Conservation (phyloP, 352 stramenopile genomes). For the Globisporangium nagaii region DNA sequence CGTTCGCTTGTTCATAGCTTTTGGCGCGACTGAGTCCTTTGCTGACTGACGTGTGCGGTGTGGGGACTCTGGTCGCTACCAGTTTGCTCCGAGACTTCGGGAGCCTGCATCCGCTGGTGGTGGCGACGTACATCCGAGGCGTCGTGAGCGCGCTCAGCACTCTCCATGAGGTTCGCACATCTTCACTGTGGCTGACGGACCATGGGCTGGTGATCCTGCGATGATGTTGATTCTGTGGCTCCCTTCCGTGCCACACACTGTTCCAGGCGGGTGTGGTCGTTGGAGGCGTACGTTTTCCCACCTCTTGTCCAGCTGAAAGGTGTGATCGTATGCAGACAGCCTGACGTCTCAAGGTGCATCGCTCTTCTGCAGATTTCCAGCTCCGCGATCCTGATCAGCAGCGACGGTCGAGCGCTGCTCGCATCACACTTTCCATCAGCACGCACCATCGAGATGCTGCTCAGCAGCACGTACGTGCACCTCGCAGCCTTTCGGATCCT, state of each 20-base stretch:
- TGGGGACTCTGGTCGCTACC: neutral
- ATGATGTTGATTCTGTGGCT: too few relatives aligned
- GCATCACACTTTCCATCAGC: neutral
- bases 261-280: constrained; percentile 9
- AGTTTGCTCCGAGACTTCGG: constrained; percentile 23
- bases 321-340: too few relatives aligned
- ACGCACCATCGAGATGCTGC: neutral
- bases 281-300: constrained; percentile 16
- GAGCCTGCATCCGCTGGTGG: constrained; percentile 25
- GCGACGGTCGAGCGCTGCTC: constrained; percentile 2
- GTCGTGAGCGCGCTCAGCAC: constrained; percentile 19
- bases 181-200: neutral
- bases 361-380: constrained; percentile 8
- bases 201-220: neutral
- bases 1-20: too few relatives aligned
- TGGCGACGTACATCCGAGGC: constrained; percentile 27
- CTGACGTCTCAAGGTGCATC: too few relatives aligned
- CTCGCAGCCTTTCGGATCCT: too few relatives aligned
- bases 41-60: neutral
- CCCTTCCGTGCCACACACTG: too few relatives aligned
- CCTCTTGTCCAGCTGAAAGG: neutral
- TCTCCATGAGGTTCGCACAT: constrained; percentile 28
- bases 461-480: constrained; percentile 4
- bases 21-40: too few relatives aligned
- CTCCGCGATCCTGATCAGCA: constrained; percentile 8